These are phyloP conservation scores for Blastocystis sp. DNA, from an alignment of 352 stramenopile genomes.

Conservation along the genomic window DNA sequence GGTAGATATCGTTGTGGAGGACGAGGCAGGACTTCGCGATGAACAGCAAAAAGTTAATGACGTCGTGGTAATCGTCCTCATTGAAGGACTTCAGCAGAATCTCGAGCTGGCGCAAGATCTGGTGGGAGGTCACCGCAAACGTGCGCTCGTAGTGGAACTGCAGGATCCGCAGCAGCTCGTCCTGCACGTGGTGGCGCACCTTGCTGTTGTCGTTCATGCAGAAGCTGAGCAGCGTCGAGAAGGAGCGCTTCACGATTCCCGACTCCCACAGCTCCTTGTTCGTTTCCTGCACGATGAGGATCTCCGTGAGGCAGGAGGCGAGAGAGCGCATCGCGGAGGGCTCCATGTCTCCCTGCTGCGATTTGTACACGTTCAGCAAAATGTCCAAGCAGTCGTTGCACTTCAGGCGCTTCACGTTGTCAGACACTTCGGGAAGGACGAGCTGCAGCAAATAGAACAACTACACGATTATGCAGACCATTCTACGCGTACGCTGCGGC, in stretches of 20 bases:
- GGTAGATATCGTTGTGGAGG: not conserved
- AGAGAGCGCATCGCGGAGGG: slow-evolving; percentile 31
- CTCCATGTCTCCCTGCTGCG: slow-evolving; percentile 25
- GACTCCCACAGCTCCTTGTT: slow-evolving; percentile 38
- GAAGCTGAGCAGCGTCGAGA: slow-evolving; percentile 20
- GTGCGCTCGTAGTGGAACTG: slow-evolving; percentile 4
- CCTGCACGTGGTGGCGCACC: slow-evolving; percentile 16
- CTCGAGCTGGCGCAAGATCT: slow-evolving; percentile 29
- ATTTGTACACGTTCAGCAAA: slow-evolving; percentile 44
- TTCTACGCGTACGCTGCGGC: not conserved
- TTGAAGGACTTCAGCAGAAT: slow-evolving; percentile 28
- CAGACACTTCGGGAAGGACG: slow-evolving; percentile 25
- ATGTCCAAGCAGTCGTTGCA: slow-evolving; percentile 61
- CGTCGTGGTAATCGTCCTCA: slow-evolving; percentile 32
- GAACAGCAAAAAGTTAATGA: slow-evolving; percentile 30
- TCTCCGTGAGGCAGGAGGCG: not conserved
- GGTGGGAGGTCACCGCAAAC: slow-evolving; percentile 12
- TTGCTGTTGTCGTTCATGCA: slow-evolving; percentile 52
- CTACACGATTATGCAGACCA: not conserved
- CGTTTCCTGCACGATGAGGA: slow-evolving; percentile 38
- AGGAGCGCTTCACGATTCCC: slow-evolving; percentile 20
- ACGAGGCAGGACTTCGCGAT: not conserved
- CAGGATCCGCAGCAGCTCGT: not conserved
- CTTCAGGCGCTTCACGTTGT: slow-evolving; percentile 62
- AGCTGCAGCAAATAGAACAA: slow-evolving; percentile 53